Percentiles rank a stretch among this genome's conserved stretches.
These are phyloP conservation scores for Hepatocystis sp. DNA, from an alignment of 169 alveolate species.

Conservation along the genomic window DNA sequence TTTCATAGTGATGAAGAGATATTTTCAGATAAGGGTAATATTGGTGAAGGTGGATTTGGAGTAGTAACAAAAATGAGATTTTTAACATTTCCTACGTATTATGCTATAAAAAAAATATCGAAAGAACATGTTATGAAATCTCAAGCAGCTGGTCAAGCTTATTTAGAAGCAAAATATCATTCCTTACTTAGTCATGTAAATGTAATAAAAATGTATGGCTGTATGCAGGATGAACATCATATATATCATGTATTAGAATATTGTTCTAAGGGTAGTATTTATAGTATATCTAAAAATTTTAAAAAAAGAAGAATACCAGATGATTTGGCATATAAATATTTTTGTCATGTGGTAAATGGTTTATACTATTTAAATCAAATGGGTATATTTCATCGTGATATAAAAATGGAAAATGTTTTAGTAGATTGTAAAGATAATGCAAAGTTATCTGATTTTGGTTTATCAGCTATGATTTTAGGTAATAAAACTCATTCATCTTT, in stretches of 20 bases:
- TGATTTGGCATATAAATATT: slow-evolving; percentile 71
- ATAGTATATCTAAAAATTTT: slow-evolving; percentile 60
- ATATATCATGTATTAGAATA: slow-evolving; percentile 64
- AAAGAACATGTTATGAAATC: slow-evolving; percentile 69
- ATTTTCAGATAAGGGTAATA: slow-evolving; percentile 65
- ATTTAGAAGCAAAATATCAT: slow-evolving; percentile 67
- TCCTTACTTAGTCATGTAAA: slow-evolving; percentile 70
- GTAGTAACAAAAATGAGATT: slow-evolving; percentile 72
- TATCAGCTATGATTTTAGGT: slow-evolving; percentile 66
- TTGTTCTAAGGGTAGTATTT: slow-evolving; percentile 71
- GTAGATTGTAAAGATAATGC: slow-evolving; percentile 76
- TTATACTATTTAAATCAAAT: slow-evolving; percentile 71
- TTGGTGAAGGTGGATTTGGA: slow-evolving; percentile 75
- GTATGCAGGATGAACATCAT: slow-evolving; percentile 65
- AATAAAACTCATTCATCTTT: slow-evolving; percentile 78
- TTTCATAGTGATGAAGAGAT: slow-evolving; percentile 58
- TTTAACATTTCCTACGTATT: slow-evolving; percentile 31
- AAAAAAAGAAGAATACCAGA: slow-evolving; percentile 69
- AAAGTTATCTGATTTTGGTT: slow-evolving; percentile 80
- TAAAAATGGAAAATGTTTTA: slow-evolving; percentile 81
- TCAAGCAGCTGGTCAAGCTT: slow-evolving; percentile 75
- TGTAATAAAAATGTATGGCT: slow-evolving; percentile 74
- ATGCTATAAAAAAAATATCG: slow-evolving; percentile 74
- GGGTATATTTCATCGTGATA: slow-evolving; percentile 83
- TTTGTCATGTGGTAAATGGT: slow-evolving; percentile 71